Evolutionary conservation across 1,284 basidiomycete species (phyloP), one percentile per base, ranked within the genome.

Genomic region (Rhodotorula sp.): DNA sequence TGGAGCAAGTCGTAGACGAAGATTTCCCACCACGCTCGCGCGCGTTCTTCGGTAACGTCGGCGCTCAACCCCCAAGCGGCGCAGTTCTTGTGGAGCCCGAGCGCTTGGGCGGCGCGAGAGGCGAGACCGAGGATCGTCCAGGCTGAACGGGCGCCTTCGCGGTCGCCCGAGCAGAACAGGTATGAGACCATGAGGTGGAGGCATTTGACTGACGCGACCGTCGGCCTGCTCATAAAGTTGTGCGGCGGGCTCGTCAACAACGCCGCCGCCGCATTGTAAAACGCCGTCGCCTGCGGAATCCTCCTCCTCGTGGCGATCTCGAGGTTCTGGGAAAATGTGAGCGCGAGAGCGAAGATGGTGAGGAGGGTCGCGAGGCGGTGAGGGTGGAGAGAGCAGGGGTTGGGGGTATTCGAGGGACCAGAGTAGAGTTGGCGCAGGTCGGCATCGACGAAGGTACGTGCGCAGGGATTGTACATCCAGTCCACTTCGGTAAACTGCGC

Each of bases 401-500:
- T 27, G 9, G 29, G 7, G 24, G 17, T 34, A 11, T 24, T 6
- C 47, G 30, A 15, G 2, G 15, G 53, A 11, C 49, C 32, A 22
- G 44, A 30, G 69, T 76, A 75, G 52, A 75, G 59, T 6, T 46
- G 48, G 34, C 65, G 56, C 4, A 75, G 60, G 10, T 69, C 67
- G 4, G 60, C 39, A 2, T 60, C 62, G 20, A 70, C 55, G 3
- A 68, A 62, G 9, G 55, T 39, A 6, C 55, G 55, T 20, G 72
- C 70, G 20, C 63, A 56, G 5, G 75, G 74, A 5, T 64, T 71
- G 55, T 75, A 76, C 75, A 76, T 76, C 75, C 75, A 76, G 48
- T 71, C 71, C 29, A 71, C 73, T 24, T 69, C 62, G 39, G 32
- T 29, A 22, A 36, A 34, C 53, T 61, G 46, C 2, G 19, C 15